Evolutionary conservation across 73 alveolate species (phyloP), one percentile per base, ranked within the genome.

Genomic region (Paramecium primaurelia): DNA sequence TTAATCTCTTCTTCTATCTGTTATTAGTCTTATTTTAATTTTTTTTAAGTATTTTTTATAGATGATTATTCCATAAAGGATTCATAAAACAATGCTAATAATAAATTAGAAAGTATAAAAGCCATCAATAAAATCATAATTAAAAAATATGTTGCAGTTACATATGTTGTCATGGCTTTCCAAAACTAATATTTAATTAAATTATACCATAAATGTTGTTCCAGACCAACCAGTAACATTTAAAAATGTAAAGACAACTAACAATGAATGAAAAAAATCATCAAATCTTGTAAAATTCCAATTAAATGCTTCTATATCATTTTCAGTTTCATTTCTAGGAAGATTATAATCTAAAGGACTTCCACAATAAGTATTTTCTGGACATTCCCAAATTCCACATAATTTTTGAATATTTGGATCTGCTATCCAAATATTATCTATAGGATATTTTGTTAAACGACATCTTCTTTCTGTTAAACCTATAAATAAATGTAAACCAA

Each of bases 381-480:
- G 94, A 30, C 92, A 88, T 38, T 88, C 75, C 94, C 92, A 88
- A 28, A 58, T 71, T 7, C 91, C 94, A 45, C 92, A 88, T 14
- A 71, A 49, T 12, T 25, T 71, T 22, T 58, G 34, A 11, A 88
- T 28, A 8, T 42, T 47, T 22, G 73, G 86, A 28, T 88, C 86
- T 9, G 58, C 87, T 11, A 18, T 5, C 92, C 92, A 88, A n/a
- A n/a, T 86, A 59, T 26, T 40, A 58, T 42, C 44, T 37, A n/a
- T 83, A 37, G 94, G 94, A 4, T 71, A 71, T 9, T 60, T 3
- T 1, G 93, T 88, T 8, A 88, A 45, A 12, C 93, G 68, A 44
- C 93, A 88, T 45, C 93, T 38, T 36, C 73, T 64, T 69, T 88
- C 93, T 22, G 86, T 22, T 22, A 59, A 32, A 2, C 93, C 93